phyloP scores from a whole-genome alignment of 1,284 basidiomycete genomes.

The Fomes fomentarius region DNA sequence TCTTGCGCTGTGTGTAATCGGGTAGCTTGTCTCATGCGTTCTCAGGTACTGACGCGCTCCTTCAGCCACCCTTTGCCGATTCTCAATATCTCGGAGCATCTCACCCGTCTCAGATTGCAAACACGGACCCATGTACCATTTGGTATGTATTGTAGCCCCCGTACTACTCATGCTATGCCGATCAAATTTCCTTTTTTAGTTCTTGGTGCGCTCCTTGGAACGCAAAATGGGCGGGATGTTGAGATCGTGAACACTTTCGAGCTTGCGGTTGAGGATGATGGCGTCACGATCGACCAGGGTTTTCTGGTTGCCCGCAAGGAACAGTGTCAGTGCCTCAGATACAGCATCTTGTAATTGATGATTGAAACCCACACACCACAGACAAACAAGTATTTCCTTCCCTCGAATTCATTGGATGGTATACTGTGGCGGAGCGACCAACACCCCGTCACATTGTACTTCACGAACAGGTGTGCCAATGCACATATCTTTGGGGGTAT shows the following conservation, averaged over 20 bases:
- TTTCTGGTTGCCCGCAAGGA: conserved; percentile 86
- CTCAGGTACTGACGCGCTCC: conserved; percentile 14
- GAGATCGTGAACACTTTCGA: conserved; percentile 98
- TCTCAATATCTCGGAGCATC: conserved; percentile 95
- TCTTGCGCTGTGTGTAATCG: conserved; percentile 63
- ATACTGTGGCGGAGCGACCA: conserved; percentile 80
- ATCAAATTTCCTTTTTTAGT: conserved; percentile 52
- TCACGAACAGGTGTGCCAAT: conserved; percentile 81
- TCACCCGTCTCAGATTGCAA: conserved; percentile 83
- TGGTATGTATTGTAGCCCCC: conserved; percentile 43
- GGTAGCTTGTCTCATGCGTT: background rate
- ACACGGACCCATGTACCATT: conserved; percentile 65
- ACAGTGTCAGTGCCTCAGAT: conserved; percentile 91
- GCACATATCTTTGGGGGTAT: background rate
- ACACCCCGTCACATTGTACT: conserved; percentile 76
- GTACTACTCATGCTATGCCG: background rate
- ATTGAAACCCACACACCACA: conserved; percentile 38
- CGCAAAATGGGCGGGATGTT: conserved; percentile 90
- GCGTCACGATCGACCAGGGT: conserved; percentile 70
- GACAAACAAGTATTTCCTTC: conserved; percentile 99
- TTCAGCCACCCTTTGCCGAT: conserved; percentile 93
- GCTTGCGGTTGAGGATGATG: conserved; percentile 64
- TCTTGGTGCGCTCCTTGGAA: conserved; percentile 92
- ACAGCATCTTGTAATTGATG: too few species aligned
- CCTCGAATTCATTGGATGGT: conserved; percentile 97